Evolutionary conservation across 176 grass and related monocot species (phyloP).

Genomic region (Tuctoria greenei): DNA sequence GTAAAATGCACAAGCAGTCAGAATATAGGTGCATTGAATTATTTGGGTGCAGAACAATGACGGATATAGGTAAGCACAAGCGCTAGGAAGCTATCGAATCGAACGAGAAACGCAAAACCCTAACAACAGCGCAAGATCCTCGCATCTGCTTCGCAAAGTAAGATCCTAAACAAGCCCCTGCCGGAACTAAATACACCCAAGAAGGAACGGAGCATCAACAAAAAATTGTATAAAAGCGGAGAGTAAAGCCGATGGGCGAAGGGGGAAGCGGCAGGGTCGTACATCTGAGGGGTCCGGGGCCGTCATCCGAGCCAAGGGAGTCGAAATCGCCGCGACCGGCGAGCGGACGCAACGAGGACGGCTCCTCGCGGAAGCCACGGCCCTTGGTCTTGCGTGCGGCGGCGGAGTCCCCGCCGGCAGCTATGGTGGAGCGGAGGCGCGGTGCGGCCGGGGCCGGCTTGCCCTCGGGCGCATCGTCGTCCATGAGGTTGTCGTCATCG

Average conservation of each 20-base stretch:
- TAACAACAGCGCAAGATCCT: background rate
- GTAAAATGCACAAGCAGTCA: background rate
- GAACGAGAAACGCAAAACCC: background rate
- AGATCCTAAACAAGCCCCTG: background rate
- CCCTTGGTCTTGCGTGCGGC: conserved; percentile 57
- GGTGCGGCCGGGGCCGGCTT: conserved; percentile 16
- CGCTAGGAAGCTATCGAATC: background rate
- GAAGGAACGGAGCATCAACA: background rate
- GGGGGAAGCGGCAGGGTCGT: background rate
- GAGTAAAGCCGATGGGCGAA: background rate
- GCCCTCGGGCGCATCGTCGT: conserved; percentile 52
- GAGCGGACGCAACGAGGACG: conserved; percentile 27
- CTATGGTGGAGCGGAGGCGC: conserved; percentile 61
- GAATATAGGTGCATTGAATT: background rate
- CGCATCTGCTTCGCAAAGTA: conserved; percentile 1
- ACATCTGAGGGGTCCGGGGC: conserved; percentile 61
- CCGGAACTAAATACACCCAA: background rate
- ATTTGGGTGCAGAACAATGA: background rate
- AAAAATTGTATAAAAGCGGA: background rate
- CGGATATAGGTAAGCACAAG: background rate
- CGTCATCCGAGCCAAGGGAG: conserved; percentile 49
- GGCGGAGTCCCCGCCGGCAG: conserved; percentile 14
- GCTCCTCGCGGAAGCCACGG: conserved; percentile 62
- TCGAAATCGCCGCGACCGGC: conserved; percentile 45
- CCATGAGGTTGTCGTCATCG: conserved; percentile 71